Base-by-base conservation (phyloP, 1,284 basidiomycete genomes). In the Leccinum solheimii region DNA sequence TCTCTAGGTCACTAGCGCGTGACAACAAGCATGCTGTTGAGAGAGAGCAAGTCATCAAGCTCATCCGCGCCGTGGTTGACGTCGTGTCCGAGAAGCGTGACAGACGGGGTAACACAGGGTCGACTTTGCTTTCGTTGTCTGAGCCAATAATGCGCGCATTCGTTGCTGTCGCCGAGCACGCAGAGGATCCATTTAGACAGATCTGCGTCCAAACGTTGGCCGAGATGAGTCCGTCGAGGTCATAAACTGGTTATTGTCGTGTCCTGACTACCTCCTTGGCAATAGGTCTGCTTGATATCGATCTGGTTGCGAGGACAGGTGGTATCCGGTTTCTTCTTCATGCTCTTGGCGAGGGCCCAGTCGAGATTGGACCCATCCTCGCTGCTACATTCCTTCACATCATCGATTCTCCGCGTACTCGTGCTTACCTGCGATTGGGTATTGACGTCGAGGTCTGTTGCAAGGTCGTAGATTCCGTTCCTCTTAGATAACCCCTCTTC, bases 11-110 rank as follows among this genome's bases (percentile, higher is more conserved):
- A 0, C 81, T 98, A 30, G 85, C 90, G 1, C 87, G 95, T 16
- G 96, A 98, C 72, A 88, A 86, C 70, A 92, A 94, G 69, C 81
- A 89, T 67, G 85, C 89, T 1, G 81, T 89, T 2, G 97, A 99
- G 78, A 92, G 95, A 71, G 94, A 98, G 72, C 95, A 98, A 74
- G 94, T 87, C n/a, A 86, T 99, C 68, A 94, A 94, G 65, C 85
- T 98, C 21, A 85, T 98, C 54, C 90, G 97, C n/a, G 79, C 87
- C 2, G 85, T 96, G 48, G 84, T 96, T 21, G 87, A 91, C 68
- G 80, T 91, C 58, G 86, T 90, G 16, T 86, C 86, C 7, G 82
- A 85, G 56, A 72, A 72, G 40, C 79, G 78, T 38, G 80, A 84
- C 57, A 75, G 80, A 56, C 77, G 78, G 21, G 74, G 76, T 21